phyloP scores from a whole-genome alignment of 768 basidiomycete species.

The Psilocybe cubensis region DNA sequence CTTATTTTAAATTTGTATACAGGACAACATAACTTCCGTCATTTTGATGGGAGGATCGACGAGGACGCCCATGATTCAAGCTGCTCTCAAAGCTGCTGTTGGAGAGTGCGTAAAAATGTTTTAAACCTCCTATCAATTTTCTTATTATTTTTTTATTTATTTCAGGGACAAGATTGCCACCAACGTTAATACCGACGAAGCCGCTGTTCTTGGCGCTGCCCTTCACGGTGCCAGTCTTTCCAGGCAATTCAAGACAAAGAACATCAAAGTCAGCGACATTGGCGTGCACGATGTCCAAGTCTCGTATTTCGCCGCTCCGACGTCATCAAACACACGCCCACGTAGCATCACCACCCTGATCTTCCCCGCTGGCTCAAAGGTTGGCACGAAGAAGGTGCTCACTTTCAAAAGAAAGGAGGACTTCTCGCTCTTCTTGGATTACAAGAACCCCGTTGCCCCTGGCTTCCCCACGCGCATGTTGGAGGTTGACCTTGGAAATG shows the following conservation, averaged over 20 bases:
- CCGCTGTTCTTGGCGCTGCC: constrained; percentile 88
- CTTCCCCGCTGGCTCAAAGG: constrained; percentile 78
- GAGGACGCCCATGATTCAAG: constrained; percentile 90
- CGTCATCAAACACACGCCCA: constrained; percentile 49
- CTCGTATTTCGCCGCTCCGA: constrained; percentile 70
- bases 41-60: constrained; percentile 93
- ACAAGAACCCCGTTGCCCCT: constrained; percentile 64
- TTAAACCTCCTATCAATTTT: neutral
- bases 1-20: constrained; percentile 3
- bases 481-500: constrained; percentile 71
- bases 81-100: constrained; percentile 75
- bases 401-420: constrained; percentile 87
- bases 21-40: constrained; percentile 84
- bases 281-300: constrained; percentile 75
- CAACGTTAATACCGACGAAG: constrained; percentile 98
- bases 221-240: constrained; percentile 89
- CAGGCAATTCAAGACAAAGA: constrained; percentile 93
- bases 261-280: constrained; percentile 83
- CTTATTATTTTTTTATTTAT: constrained; percentile 5
- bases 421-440: constrained; percentile 77
- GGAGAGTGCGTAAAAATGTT: constrained; percentile 61
- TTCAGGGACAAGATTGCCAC: constrained; percentile 80
- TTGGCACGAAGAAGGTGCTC: constrained; percentile 83
- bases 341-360: constrained; percentile 77
- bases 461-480: constrained; percentile 77